A percentile compares a stretch with the other conserved stretches of the same genome.
phyloP scores from a whole-genome alignment of 345 rosid species.

The Bruguiera parviflora region DNA sequence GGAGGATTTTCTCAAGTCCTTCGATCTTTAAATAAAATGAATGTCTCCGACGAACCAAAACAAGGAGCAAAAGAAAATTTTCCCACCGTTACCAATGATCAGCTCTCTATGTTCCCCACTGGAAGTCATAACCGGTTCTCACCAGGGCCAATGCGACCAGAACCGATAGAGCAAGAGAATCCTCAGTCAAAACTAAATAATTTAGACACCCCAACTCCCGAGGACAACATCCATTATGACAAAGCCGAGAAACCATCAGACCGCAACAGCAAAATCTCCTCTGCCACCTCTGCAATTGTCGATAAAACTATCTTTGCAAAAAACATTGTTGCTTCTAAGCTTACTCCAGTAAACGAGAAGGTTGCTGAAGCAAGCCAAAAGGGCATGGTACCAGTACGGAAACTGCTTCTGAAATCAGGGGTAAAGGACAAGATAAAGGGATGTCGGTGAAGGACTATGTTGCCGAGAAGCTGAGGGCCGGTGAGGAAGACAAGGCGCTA shows the following conservation, averaged over 20 bases:
- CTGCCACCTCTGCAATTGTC: slow-evolving; percentile 42
- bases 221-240: background rate
- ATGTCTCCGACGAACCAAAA: slow-evolving; percentile 23
- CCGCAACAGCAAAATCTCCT: slow-evolving; percentile 37
- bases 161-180: background rate
- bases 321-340: slow-evolving; percentile 45
- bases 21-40: too few relatives aligned
- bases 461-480: slow-evolving; percentile 56
- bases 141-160: slow-evolving; percentile 31
- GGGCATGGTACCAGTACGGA: slow-evolving; percentile 25
- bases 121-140: slow-evolving; percentile 67
- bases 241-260: slow-evolving; percentile 4
- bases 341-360: slow-evolving; percentile 56
- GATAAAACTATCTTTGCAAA: slow-evolving; percentile 47
- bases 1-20: too few relatives aligned
- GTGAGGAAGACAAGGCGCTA: slow-evolving; percentile 70
- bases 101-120: slow-evolving; percentile 17
- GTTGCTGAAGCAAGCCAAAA: slow-evolving; percentile 48
- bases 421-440: slow-evolving; percentile 40
- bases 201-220: background rate
- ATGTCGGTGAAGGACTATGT: slow-evolving; percentile 48
- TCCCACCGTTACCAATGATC: slow-evolving; percentile 2
- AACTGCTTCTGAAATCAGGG: background rate
- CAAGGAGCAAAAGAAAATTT: slow-evolving; percentile 9
- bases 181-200: background rate